Evolutionary conservation across 441 rosid genomes (phyloP).

Genomic region (Aleurites moluccanus): DNA sequence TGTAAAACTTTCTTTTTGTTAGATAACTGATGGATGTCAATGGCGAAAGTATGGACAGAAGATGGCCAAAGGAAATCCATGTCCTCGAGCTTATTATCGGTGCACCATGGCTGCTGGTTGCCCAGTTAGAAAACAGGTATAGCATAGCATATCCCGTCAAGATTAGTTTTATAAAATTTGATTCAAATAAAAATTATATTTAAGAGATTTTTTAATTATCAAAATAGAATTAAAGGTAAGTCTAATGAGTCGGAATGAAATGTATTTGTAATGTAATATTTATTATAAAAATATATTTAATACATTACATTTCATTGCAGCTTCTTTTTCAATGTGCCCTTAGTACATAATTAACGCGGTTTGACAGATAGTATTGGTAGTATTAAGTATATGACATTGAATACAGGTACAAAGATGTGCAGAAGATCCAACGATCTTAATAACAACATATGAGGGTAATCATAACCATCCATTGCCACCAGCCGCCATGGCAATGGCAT

Average conservation of each 20-base stretch:
- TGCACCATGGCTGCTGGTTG: constrained; percentile 71
- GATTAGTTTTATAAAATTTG: too few relatives aligned
- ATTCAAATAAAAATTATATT: too few relatives aligned
- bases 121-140: constrained; percentile 88
- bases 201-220: too few relatives aligned
- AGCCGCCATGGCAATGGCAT: constrained; percentile 91
- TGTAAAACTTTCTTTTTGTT: background rate
- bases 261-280: too few relatives aligned
- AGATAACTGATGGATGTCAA: background rate
- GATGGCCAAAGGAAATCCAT: background rate
- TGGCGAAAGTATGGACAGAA: background rate
- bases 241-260: too few relatives aligned
- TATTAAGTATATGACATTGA: too few relatives aligned
- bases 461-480: constrained; percentile 94
- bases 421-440: constrained; percentile 70
- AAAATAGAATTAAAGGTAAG: too few relatives aligned
- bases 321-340: too few relatives aligned
- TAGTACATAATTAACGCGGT: background rate
- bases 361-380: too few relatives aligned
- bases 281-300: too few relatives aligned
- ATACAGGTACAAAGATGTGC: constrained; percentile 92
- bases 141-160: too few relatives aligned
- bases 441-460: constrained; percentile 90
- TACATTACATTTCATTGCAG: too few relatives aligned
- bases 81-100: constrained; percentile 21